Conservation (phyloP, 352 stramenopile species). For the Pythium grandisporangium region DNA sequence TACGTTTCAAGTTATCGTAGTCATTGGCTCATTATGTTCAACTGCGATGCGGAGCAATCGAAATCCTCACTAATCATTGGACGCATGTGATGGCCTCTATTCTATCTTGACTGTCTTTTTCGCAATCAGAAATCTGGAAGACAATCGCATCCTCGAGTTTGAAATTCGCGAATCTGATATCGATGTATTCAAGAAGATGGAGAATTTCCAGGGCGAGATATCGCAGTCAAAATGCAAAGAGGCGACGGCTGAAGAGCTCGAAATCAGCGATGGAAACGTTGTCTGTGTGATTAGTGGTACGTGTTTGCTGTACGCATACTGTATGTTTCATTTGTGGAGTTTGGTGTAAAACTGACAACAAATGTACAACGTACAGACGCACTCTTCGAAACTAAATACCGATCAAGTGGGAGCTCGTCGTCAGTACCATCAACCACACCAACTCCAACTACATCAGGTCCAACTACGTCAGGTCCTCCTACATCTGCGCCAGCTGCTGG, state of each 20-base stretch:
- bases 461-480: neutral
- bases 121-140: neutral
- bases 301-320: neutral
- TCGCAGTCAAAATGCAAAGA: neutral
- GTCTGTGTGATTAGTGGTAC: slow-evolving; percentile 1
- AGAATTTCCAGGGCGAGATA: neutral
- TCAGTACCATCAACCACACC: neutral
- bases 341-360: too few species aligned
- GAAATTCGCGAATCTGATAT: slow-evolving; percentile 5
- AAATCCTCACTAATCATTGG: too few species aligned
- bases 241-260: neutral
- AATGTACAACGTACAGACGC: too few species aligned
- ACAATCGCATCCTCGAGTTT: neutral
- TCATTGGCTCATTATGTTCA: neutral
- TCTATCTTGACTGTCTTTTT: too few species aligned
- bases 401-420: neutral
- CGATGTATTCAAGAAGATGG: neutral
- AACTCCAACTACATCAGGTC: neutral
- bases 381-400: neutral
- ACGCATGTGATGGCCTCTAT: too few species aligned
- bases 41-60: too few species aligned
- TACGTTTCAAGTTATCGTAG: neutral
- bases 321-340: neutral
- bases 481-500: too few species aligned
- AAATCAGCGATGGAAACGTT: neutral